These are phyloP conservation scores for Tubosaeta sp. DNA, from an alignment of 768 basidiomycete genomes.

Conservation along the genomic window DNA sequence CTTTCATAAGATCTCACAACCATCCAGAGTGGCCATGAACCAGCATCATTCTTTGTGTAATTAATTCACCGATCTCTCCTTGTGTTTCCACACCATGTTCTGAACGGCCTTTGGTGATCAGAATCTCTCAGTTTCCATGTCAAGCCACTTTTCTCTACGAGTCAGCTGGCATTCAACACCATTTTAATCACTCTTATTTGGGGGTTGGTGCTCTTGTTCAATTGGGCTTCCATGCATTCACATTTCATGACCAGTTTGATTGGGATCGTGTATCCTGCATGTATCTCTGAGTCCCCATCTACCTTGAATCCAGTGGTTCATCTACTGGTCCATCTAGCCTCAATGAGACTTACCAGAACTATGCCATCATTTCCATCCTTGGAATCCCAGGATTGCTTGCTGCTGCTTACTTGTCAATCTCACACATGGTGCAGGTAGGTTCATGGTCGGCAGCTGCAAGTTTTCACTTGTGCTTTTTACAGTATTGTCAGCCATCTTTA, in stretches of 20 bases:
- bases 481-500: constrained; percentile 41
- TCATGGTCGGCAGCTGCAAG: constrained; percentile 42
- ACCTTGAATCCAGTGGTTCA: constrained; percentile 36
- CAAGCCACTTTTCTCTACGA: constrained; percentile 44
- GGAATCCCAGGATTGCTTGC: constrained; percentile 47
- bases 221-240: neutral
- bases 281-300: constrained; percentile 50
- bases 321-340: constrained; percentile 20
- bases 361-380: constrained; percentile 44
- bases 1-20: constrained; percentile 30
- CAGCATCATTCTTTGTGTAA: constrained; percentile 24
- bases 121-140: constrained; percentile 39
- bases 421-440: constrained; percentile 31
- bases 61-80: constrained; percentile 37
- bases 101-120: neutral
- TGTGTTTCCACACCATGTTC: constrained; percentile 24
- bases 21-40: constrained; percentile 10
- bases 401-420: constrained; percentile 43
- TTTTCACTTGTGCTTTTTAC: constrained; percentile 45
- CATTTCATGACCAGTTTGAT: constrained; percentile 31
- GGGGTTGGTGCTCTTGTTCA: constrained; percentile 33
- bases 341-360: constrained; percentile 42
- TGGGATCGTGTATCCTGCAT: constrained; percentile 49
- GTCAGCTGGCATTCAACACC: constrained; percentile 42
- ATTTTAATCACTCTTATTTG: constrained; percentile 47